Percentiles rank a stretch among this genome's conserved stretches.
phyloP scores from a whole-genome alignment of 179 eudicot genomes.

The Silene coronaria region DNA sequence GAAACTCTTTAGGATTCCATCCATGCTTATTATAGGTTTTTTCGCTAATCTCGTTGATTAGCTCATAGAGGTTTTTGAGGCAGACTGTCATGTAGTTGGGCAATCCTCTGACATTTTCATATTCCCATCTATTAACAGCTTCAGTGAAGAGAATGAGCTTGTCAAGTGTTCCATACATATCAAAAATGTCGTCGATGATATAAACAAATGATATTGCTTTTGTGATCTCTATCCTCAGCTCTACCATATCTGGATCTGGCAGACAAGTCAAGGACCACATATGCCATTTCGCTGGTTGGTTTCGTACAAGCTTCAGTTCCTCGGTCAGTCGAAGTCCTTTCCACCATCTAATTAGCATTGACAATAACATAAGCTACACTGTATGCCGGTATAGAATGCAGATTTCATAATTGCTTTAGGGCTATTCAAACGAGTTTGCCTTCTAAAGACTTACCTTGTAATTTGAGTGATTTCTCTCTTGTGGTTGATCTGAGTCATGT shows the following conservation, averaged over 20 bases:
- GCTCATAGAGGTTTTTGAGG: constrained; percentile 39
- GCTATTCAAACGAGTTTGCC: not conserved
- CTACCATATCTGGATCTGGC: constrained; percentile 28
- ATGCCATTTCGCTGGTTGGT: constrained; percentile 54
- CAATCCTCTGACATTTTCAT: constrained; percentile 20
- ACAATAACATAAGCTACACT: not conserved
- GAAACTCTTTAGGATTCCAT: constrained; percentile 9
- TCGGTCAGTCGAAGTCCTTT: constrained; percentile 31
- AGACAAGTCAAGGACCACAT: constrained; percentile 36
- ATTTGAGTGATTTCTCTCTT: constrained; percentile 25
- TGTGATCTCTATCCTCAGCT: constrained; percentile 44
- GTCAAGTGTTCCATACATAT: constrained; percentile 47
- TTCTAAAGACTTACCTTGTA: constrained; percentile 22
- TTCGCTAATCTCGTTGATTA: constrained; percentile 34
- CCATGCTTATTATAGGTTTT: constrained; percentile 28
- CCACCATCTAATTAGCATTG: constrained; percentile 55
- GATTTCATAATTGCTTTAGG: not conserved
- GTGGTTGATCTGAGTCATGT: constrained; percentile 9
- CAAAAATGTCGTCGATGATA: constrained; percentile 60
- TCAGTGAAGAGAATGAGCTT: constrained; percentile 51
- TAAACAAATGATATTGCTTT: constrained; percentile 49
- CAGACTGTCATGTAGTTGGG: constrained; percentile 55
- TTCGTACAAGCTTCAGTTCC: constrained; percentile 39
- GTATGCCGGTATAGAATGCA: no score
- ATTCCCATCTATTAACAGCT: constrained; percentile 53